These are phyloP conservation scores for Eucalyptus viminalis DNA, from an alignment of 345 rosid species.

Conservation along the genomic window DNA sequence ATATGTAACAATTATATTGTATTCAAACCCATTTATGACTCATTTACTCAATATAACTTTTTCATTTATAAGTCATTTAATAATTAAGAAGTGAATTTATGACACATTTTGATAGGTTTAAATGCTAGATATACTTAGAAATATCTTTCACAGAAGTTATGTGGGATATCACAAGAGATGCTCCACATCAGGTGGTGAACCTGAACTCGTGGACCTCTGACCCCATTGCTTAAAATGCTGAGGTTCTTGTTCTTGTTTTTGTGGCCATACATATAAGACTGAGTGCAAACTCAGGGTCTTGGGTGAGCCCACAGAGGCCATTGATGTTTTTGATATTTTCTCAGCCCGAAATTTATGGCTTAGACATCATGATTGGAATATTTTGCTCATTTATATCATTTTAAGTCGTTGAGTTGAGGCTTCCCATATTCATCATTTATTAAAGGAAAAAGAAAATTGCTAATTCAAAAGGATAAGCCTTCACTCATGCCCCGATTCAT, in stretches of 20 bases:
- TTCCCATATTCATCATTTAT: not conserved
- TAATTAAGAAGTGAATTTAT: too few species aligned
- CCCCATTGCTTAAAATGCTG: not conserved
- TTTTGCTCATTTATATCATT: not conserved
- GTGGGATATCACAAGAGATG: not conserved
- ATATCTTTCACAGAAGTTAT: not conserved
- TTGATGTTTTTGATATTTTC: not conserved
- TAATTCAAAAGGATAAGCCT: not conserved
- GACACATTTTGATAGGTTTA: too few species aligned
- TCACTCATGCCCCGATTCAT: not conserved
- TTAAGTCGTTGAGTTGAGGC: not conserved
- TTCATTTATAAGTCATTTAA: too few species aligned
- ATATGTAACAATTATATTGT: too few species aligned
- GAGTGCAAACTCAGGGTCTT: not conserved
- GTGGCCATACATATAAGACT: not conserved
- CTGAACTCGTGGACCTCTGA: not conserved
- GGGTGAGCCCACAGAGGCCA: not conserved
- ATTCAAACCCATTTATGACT: too few species aligned
- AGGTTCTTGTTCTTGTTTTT: not conserved
- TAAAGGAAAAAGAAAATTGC: not conserved
- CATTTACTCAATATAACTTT: too few species aligned
- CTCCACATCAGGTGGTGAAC: not conserved
- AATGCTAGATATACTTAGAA: not conserved
- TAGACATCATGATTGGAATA: not conserved
- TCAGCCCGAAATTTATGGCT: not conserved